phyloP scores from a whole-genome alignment of 257 asterid species.

The Verbena officinalis region DNA sequence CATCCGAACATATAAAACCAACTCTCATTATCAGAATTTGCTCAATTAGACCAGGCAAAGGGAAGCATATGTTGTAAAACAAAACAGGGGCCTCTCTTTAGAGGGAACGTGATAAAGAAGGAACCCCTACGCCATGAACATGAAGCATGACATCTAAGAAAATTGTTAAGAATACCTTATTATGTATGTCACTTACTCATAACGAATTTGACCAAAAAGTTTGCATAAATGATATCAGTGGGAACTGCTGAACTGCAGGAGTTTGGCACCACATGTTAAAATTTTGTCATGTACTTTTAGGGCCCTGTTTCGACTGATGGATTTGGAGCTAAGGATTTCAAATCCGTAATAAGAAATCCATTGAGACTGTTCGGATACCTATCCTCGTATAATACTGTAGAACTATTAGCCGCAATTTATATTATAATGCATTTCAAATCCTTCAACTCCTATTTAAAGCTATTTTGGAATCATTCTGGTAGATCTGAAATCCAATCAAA shows the following conservation, averaged over 20 bases:
- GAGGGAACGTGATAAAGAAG: conserved; percentile 8
- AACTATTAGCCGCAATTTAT: too few species aligned
- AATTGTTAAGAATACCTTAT: not conserved
- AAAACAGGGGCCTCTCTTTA: not conserved
- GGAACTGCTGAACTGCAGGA: not conserved
- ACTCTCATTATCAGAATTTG: not conserved
- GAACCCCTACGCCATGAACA: not conserved
- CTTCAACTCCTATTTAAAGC: too few species aligned
- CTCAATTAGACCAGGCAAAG: not conserved
- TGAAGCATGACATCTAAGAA: not conserved
- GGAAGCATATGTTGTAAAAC: not conserved
- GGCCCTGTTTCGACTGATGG: too few species aligned
- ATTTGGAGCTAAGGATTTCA: too few species aligned
- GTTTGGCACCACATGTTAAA: not conserved
- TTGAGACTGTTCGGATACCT: too few species aligned
- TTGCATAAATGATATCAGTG: not conserved
- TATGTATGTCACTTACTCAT: not conserved
- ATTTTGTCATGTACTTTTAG: conserved; percentile 4
- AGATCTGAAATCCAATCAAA: too few species aligned
- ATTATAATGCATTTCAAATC: too few species aligned
- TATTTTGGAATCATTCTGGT: too few species aligned
- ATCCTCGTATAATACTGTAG: too few species aligned
- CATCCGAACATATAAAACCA: conserved; percentile 2
- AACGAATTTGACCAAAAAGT: not conserved
- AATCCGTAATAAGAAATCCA: too few species aligned